Evolutionary conservation across 2,329 filamentous ascomycete species (phyloP).

Genomic region (Ophiostoma sp.): DNA sequence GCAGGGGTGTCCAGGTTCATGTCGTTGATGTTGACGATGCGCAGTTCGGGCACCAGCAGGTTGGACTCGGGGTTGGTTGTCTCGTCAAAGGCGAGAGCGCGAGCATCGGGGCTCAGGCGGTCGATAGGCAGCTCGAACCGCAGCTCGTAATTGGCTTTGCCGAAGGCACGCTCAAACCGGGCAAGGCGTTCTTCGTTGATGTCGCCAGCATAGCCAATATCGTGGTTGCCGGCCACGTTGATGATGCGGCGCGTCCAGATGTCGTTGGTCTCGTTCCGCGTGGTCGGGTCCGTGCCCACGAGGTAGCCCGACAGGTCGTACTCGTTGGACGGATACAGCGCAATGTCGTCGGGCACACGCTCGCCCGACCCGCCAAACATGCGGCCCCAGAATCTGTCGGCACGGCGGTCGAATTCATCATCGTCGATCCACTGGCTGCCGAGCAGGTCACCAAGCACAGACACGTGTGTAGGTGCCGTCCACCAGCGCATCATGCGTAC

Average conservation of each 20-base stretch:
- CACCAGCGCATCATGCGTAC: slow-evolving; percentile 81
- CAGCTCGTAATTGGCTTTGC: slow-evolving; percentile 85
- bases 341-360: slow-evolving; percentile 55
- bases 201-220: slow-evolving; percentile 93
- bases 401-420: slow-evolving; percentile 72
- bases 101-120: slow-evolving; percentile 35
- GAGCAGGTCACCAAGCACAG: slow-evolving; percentile 83
- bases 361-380: slow-evolving; percentile 63
- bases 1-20: slow-evolving; percentile 91
- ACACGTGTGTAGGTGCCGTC: slow-evolving; percentile 76
- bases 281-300: slow-evolving; percentile 32
- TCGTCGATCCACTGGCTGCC: slow-evolving; percentile 94
- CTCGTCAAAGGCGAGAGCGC: slow-evolving; percentile 41
- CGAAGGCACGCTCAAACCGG: slow-evolving; percentile 80
- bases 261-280: slow-evolving; percentile 35
- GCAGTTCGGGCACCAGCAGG: slow-evolving; percentile 60
- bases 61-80: slow-evolving; percentile 43
- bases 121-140: slow-evolving; percentile 58
- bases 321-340: slow-evolving; percentile 44
- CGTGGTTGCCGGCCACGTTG: slow-evolving; percentile 91
- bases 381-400: slow-evolving; percentile 70
- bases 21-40: slow-evolving; percentile 81
- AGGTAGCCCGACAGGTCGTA: slow-evolving; percentile 49
- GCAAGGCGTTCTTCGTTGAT: slow-evolving; percentile 68
- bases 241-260: slow-evolving; percentile 74